Evolutionary conservation across 2,329 filamentous ascomycete genomes (phyloP), one percentile per base, ranked within the genome.

Genomic region (Aspergillus brasiliensis): DNA sequence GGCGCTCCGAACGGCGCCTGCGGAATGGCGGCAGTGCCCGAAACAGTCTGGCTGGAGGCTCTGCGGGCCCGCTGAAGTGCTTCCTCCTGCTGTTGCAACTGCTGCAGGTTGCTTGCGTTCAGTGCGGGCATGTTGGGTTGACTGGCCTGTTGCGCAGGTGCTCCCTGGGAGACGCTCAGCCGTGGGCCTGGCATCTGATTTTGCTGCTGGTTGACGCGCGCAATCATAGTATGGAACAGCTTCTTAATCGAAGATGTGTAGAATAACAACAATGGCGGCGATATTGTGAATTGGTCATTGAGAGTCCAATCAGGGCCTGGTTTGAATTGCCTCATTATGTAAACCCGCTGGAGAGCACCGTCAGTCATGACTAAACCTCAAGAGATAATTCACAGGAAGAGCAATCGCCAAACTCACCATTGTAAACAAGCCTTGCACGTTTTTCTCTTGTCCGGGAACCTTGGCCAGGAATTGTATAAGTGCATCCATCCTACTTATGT

Each of bases 1-100:
- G 80, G 78, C 15, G 78, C 80, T 56, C 81, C 80, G 54, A 85
- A 85, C 10, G 83, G 83, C 28, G 84, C 80, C 42, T 83, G 78
- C n/a, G 81, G 75, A 8, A 79, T 75, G 6, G 80, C 83, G 19
- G 82, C 80, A 38, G 82, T 78, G 47, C 78, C 75, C 49, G 83
- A 81, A 17, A 69, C 71, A 49, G 78, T 73, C 49, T 75, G 77
- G 57, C 71, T 75, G 25, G 78, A 76, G 19, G 69, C 71, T 40
- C 75, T 71, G 44, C 71, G 73, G 40, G 77, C 75, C 44, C 71
- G 72, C 56, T 77, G 72, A 15, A 77, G 67, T 48, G 77, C 74
- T 62, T 81, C 73, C 62, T 82, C 75, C 58, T 82, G 79, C 60
- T 82, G 72, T 62, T 80, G 77, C 59, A 78, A 71, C 49, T 77